Conservation (phyloP, 2,329 filamentous ascomycete genomes). For the Thyridium curvatum region DNA sequence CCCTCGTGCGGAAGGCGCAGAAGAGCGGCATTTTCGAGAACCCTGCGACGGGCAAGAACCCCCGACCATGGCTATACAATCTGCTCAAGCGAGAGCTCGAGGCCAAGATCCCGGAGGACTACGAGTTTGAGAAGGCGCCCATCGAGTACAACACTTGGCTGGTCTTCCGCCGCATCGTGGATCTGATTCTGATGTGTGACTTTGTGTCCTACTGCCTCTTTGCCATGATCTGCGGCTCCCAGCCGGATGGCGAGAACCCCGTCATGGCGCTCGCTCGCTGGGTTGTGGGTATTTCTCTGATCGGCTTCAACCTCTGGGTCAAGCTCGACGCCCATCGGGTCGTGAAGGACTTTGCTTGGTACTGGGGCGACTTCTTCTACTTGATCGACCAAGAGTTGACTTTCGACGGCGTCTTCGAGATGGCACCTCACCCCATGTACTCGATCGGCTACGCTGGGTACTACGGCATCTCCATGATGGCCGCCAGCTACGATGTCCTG, state of each 20-base stretch:
- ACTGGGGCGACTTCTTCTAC: slow-evolving; percentile 99
- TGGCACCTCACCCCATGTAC: slow-evolving; percentile 98
- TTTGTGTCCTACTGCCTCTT: slow-evolving; percentile 97
- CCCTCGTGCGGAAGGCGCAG: slow-evolving; percentile 80
- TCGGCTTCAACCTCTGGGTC: slow-evolving; percentile 96
- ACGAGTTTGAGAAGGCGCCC: slow-evolving; percentile 86
- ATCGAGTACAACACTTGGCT: slow-evolving; percentile 99
- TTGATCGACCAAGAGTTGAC: slow-evolving; percentile 96
- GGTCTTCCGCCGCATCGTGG: slow-evolving; percentile 88
- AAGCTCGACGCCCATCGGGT: slow-evolving; percentile 96
- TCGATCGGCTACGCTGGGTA: slow-evolving; percentile 96
- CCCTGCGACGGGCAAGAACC: slow-evolving; percentile 73
- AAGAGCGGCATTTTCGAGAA: slow-evolving; percentile 82
- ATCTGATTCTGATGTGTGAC: slow-evolving; percentile 97
- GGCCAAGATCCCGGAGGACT: slow-evolving; percentile 89
- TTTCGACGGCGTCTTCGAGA: slow-evolving; percentile 97
- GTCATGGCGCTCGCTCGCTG: slow-evolving; percentile 69
- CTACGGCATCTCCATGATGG: slow-evolving; percentile 97
- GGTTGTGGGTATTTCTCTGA: slow-evolving; percentile 68
- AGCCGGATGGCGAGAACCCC: slow-evolving; percentile 65
- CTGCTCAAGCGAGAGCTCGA: slow-evolving; percentile 86
- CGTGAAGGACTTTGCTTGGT: slow-evolving; percentile 99
- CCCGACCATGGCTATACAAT: slow-evolving; percentile 73
- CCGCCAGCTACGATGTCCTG: slow-evolving; percentile 93
- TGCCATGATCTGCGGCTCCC: slow-evolving; percentile 78